These are phyloP conservation scores for Austroboletus novae-zelandiae DNA, from an alignment of 1,284 basidiomycete genomes.

Conservation along the genomic window DNA sequence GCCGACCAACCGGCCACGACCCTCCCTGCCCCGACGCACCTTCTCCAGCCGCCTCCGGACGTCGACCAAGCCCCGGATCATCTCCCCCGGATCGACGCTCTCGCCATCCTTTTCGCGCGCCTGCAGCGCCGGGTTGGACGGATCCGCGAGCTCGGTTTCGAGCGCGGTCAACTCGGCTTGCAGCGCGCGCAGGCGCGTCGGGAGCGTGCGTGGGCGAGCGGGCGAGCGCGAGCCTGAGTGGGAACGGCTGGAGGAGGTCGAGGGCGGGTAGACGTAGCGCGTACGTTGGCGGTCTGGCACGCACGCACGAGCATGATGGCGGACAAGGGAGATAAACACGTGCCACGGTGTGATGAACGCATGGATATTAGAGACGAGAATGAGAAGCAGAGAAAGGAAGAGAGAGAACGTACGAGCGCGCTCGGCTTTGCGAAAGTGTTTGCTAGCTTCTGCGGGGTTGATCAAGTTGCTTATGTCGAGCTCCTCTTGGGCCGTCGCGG, in stretches of 20 bases:
- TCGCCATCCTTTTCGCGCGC: slow-evolving; percentile 46
- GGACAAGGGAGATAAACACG: background rate
- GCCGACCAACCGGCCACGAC: slow-evolving; percentile 62
- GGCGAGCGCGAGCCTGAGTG: slow-evolving; percentile 20
- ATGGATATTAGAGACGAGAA: background rate
- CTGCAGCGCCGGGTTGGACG: slow-evolving; percentile 61
- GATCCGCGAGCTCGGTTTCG: slow-evolving; percentile 69
- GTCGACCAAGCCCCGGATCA: slow-evolving; percentile 73
- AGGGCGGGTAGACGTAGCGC: slow-evolving; percentile 67
- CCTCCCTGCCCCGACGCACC: slow-evolving; percentile 63
- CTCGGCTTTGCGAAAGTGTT: slow-evolving; percentile 68
- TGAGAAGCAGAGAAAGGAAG: background rate
- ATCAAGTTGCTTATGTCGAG: slow-evolving; percentile 51
- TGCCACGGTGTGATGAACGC: background rate
- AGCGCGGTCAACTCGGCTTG: slow-evolving; percentile 64
- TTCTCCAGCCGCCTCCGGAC: slow-evolving; percentile 65
- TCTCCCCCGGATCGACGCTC: slow-evolving; percentile 69
- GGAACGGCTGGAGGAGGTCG: slow-evolving; percentile 42
- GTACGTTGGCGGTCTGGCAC: slow-evolving; percentile 47
- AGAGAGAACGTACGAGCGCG: slow-evolving; percentile 44
- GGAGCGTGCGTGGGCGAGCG: slow-evolving; percentile 47
- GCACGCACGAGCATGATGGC: background rate
- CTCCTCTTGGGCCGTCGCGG: slow-evolving; percentile 43
- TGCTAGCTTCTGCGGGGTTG: slow-evolving; percentile 59
- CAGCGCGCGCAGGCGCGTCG: slow-evolving; percentile 58